Evolutionary conservation across 2,329 filamentous ascomycete genomes (phyloP), one percentile per base, ranked within the genome.

Genomic region (Rhynchosporium graminicola): DNA sequence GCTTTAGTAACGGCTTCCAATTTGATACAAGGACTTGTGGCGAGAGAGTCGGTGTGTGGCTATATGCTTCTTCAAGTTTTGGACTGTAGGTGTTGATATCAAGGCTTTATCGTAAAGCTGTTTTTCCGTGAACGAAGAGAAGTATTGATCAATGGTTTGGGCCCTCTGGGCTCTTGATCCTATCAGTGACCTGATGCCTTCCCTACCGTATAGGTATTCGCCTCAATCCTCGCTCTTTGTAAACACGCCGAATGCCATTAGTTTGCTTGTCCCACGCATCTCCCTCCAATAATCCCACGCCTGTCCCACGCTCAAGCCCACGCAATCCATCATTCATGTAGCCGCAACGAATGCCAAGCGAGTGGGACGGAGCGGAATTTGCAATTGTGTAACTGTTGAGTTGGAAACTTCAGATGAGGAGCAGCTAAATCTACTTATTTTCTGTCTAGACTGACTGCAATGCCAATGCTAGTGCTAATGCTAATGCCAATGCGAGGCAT

Each of bases 231-330:
- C 52, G 54, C 42, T 43, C 42, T 43, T 28, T 15, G 31, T 38
- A 13, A 38, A 38, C 36, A 52, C 33, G 50, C 50, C 36, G 51
- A 54, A 33, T 54, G 8, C 15, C 33, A 36, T 5, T 42, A 54
- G 28, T 54, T 45, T 45, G 29, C 43, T 57, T 46, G 54, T 57
- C 54, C 54, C 54, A 46, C 54, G 28, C 13, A 45, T 48, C 46
- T 26, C 29, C 36, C 33, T 40, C 33, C 20, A 40, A n/a, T 43
- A 31, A 56, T 33, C 54, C 54, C 54, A 57, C 54, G 40, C 54
- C 40, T 15, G n/a, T 33, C 40, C 10, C 12, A 15, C 47, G 47
- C 31, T 28, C 33, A 54, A 33, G 51, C 33, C 28, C 40, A 56
- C 52, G 52, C 52, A 36, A 28, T 57, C 26, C 54, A 28, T 57